Base-by-base conservation (phyloP, 768 basidiomycete species). In the Guyanaporus albipodus region DNA sequence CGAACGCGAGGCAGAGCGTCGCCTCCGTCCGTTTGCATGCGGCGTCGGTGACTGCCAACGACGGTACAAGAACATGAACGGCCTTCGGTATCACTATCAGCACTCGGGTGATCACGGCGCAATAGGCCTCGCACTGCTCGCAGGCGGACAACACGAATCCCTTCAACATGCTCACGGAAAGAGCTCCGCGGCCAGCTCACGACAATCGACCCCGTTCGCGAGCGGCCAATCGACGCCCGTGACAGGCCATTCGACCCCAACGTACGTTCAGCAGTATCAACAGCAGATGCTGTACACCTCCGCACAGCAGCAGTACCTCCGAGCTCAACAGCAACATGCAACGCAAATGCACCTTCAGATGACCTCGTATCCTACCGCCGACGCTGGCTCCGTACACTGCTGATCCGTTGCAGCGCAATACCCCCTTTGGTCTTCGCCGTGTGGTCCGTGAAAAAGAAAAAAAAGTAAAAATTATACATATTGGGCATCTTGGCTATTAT, bases 21-120 rank as follows among this genome's bases (percentile, higher is more conserved):
- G 87, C 10, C 69, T 89, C 42, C 71, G 89, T 31, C 93, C 93
- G 4, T 97, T 88, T 61, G 87, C 89, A 0, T 97, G 93, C 56
- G 85, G 89, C 6, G 87, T 94, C 6, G 87, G 88, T 17, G 87
- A 89, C 54, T 90, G 88, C 58, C 76, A 79, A 63, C 78, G 94
- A 61, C 68, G 94, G 61, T 98, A 97, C 73, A 93, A 97, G 78
- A 97, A 99, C 63, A 95, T 97, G 93, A 97, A 97, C 66, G 95
- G 95, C 0, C 71, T 97, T 52, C 70, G 89, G 59, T 98, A 98
- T 53, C 95, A 98, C 68, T 98, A 97, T 63, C 88, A 93, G 67
- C 95, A 98, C 68, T 87, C 87, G 18, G 95, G 94, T 10, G 91
- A 93, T 34, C 96, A 98, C 66, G 95, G 95, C 4, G 85, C 87